Base-by-base conservation (phyloP, 2,329 filamentous ascomycete species). In the Pseudopithomyces chartarum region DNA sequence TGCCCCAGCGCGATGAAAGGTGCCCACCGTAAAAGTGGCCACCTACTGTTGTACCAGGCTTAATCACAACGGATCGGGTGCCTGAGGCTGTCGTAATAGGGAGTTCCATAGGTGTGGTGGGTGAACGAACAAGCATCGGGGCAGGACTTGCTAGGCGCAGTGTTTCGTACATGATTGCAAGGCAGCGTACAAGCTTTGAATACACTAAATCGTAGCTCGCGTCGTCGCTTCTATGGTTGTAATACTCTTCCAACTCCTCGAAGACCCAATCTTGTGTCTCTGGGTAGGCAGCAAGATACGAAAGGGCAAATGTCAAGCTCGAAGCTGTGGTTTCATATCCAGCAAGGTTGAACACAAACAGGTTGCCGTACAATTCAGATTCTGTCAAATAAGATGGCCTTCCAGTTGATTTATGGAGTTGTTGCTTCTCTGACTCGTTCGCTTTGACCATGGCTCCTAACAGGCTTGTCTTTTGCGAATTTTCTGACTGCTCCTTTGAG, bases 261-360 rank as follows among this genome's bases (percentile, higher is more conserved):
- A 69, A 63, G 0, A 81, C 42, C 80, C 79, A 83, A 4, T 78
- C 73, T 57, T 84, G 81, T 1, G 79, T 74, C 1, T 76, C 65
- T 0, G 77, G 79, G 36, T 82, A 62, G 0, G 75, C 73, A 2
- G 81, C 80, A 1, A 84, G 68, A 20, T 80, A 77, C 11, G 77
- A 66, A 1, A 82, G 62, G 0, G 77, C 70, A 51, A 76, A 82
- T 0, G 74, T 74, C 17, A 83, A 60, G 0, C 76, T 77, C 15
- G 78, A 75, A 1, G 81, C 79, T 0, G 80, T 81, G 0, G 60
- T 63, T 23, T 65, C 57, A 47, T 60, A 60, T 8, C 68, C 60
- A 8, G 60, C 60, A 17, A 57, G 26, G 34, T 59, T 61, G 53
- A 63, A 61, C n/a, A 63, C 54, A 34, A 63, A 63, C 13, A 63